Percentiles rank a stretch among this genome's conserved stretches.
phyloP scores from a whole-genome alignment of 768 basidiomycete species.

The Cystobasidium tubakii region DNA sequence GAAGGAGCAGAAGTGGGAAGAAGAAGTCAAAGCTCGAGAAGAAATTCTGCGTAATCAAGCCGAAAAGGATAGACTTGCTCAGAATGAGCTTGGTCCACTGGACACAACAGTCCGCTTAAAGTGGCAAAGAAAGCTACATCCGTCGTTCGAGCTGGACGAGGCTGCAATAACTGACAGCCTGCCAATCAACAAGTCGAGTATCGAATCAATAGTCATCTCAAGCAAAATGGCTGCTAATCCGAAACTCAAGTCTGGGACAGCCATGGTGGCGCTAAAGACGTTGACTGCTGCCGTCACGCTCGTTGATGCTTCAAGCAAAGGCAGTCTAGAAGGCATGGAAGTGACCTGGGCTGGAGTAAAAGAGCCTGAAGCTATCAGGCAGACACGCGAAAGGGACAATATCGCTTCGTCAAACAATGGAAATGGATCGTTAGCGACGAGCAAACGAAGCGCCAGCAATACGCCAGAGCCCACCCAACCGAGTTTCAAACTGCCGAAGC shows the following conservation, averaged over 20 bases:
- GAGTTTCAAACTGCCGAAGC: neutral
- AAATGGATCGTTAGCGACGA: neutral
- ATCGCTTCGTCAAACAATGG: no score
- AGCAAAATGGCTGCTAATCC: conserved; percentile 36
- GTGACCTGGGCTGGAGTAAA: conserved; percentile 40
- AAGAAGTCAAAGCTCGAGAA: neutral
- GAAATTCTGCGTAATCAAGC: neutral
- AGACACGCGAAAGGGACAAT: neutral
- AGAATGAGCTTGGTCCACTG: conserved; percentile 41
- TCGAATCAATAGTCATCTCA: conserved; percentile 42
- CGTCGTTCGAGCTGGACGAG: neutral
- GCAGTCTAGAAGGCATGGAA: conserved; percentile 39
- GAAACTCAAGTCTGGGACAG: conserved; percentile 39
- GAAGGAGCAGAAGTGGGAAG: conserved; percentile 22
- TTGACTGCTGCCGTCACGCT: conserved; percentile 37
- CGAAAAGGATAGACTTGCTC: neutral
- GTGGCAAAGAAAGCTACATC: conserved; percentile 36
- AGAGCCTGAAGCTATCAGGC: conserved; percentile 32
- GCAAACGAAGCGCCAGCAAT: conserved; percentile 5
- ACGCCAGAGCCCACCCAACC: neutral
- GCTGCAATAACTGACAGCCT: neutral
- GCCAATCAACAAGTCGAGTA: conserved; percentile 12
- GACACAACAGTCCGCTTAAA: conserved; percentile 45
- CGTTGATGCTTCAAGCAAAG: conserved; percentile 30
- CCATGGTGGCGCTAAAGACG: conserved; percentile 37